These are phyloP conservation scores for Rhexocercosporidium sp. DNA, from an alignment of 2,329 filamentous ascomycete species.

Conservation along the genomic window DNA sequence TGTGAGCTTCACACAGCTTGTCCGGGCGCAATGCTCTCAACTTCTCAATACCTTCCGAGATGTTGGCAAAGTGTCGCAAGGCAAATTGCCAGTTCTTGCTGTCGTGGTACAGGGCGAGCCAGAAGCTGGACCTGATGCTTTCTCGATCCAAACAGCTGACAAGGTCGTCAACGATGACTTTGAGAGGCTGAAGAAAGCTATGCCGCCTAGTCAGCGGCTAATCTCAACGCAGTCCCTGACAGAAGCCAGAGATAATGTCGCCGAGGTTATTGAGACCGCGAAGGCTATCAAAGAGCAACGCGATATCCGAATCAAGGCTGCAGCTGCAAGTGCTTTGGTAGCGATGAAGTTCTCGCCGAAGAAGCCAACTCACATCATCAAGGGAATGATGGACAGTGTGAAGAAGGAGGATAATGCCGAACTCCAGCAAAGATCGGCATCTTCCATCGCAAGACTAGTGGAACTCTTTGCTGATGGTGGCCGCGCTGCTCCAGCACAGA, in stretches of 20 bases:
- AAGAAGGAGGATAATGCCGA: slow-evolving; percentile 93
- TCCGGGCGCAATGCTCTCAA: slow-evolving; percentile 88
- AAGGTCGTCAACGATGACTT: slow-evolving; percentile 86
- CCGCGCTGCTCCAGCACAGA: slow-evolving; percentile 86
- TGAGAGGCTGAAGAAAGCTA: slow-evolving; percentile 84
- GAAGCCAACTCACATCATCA: slow-evolving; percentile 91
- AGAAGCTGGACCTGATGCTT: slow-evolving; percentile 89
- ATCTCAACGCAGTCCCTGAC: slow-evolving; percentile 80
- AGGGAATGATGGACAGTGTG: slow-evolving; percentile 97
- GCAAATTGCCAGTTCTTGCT: slow-evolving; percentile 79
- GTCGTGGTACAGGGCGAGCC: slow-evolving; percentile 93
- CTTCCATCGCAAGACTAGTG: slow-evolving; percentile 84
- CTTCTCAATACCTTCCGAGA: slow-evolving; percentile 91
- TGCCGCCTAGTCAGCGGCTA: slow-evolving; percentile 86
- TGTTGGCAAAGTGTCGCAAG: slow-evolving; percentile 78
- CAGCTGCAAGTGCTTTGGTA: slow-evolving; percentile 85
- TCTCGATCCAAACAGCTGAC: slow-evolving; percentile 86
- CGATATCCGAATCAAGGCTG: slow-evolving; percentile 85
- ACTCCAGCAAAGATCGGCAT: slow-evolving; percentile 84
- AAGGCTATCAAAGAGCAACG: slow-evolving; percentile 78
- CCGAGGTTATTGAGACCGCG: slow-evolving; percentile 79
- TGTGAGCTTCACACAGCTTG: slow-evolving; percentile 86
- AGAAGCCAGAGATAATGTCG: slow-evolving; percentile 74
- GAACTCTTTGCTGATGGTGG: slow-evolving; percentile 81
- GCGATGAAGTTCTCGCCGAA: slow-evolving; percentile 88